Evolutionary conservation across 345 rosid species (phyloP).

Genomic region (Mangifera indica): DNA sequence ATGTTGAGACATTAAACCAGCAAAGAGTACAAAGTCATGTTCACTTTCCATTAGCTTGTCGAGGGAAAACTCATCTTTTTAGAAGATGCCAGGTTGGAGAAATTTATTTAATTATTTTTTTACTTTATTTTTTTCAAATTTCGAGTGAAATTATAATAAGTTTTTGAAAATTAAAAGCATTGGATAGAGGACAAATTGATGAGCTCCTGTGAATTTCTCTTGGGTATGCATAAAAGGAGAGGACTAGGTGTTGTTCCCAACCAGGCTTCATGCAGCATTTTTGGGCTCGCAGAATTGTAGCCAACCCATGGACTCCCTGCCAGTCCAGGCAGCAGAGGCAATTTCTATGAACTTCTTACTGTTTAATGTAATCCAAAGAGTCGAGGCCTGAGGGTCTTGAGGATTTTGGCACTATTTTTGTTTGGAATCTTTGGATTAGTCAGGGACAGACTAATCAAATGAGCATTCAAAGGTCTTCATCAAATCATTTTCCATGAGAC

Average conservation of each 20-base stretch:
- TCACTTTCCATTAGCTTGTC: background rate
- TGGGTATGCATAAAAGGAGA: too few relatives aligned
- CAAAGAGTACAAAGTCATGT: background rate
- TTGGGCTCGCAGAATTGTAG: background rate
- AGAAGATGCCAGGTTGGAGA: too few relatives aligned
- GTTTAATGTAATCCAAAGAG: background rate
- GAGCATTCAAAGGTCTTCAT: slow-evolving; percentile 3
- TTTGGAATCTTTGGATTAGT: too few relatives aligned
- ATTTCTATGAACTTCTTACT: background rate
- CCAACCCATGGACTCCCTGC: background rate
- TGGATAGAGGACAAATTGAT: too few relatives aligned
- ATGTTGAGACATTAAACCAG: background rate
- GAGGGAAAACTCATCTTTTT: too few relatives aligned
- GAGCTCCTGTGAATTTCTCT: too few relatives aligned
- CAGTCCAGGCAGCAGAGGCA: too few relatives aligned
- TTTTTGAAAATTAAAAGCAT: too few relatives aligned
- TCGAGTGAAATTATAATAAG: too few relatives aligned
- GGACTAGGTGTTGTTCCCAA: too few relatives aligned
- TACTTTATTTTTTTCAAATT: too few relatives aligned
- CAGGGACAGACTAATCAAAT: background rate
- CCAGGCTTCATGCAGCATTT: background rate
- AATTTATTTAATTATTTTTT: too few relatives aligned
- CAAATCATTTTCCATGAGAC: background rate
- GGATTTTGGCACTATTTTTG: background rate
- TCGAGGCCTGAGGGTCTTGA: background rate